These are phyloP conservation scores for Actinomucor elegans DNA, from an alignment of 371 early-diverging fungal species.

Conservation along the genomic window DNA sequence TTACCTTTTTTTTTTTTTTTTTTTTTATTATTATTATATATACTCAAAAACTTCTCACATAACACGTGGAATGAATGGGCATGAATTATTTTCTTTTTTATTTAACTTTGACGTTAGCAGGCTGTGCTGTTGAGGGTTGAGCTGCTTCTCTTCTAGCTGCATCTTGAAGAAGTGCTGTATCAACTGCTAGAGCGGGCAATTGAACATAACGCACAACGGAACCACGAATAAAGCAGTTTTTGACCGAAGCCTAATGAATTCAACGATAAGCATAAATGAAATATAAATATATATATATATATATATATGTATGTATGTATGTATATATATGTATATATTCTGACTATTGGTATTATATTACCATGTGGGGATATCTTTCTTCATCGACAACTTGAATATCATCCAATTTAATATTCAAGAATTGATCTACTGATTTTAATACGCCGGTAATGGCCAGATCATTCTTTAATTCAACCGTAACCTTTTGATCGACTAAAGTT, in stretches of 20 bases:
- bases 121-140: constrained; percentile 58
- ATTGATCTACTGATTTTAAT: constrained; percentile 97
- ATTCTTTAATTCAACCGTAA: constrained; percentile 98
- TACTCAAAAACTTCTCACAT: no score
- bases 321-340: not conserved
- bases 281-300: no score
- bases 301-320: not conserved
- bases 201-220: constrained; percentile 98
- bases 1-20: not conserved
- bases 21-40: not conserved
- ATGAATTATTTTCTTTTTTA: no score
- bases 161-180: constrained; percentile 94
- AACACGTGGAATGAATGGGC: no score
- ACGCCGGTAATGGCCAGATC: constrained; percentile 92
- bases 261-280: no score
- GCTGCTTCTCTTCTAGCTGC: constrained; percentile 90
- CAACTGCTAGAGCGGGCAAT: constrained; percentile 84
- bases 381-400: constrained; percentile 88
- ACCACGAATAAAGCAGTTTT: constrained; percentile 98
- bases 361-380: constrained; percentile 95
- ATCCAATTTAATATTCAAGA: constrained; percentile 96
- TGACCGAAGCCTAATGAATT: constrained; percentile 90
- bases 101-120: constrained; percentile 52
- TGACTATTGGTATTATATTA: constrained; percentile 32
- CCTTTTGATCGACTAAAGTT: constrained; percentile 93